phyloP scores from a whole-genome alignment of 148 eudicot species.

The Selenicereus undatus region DNA sequence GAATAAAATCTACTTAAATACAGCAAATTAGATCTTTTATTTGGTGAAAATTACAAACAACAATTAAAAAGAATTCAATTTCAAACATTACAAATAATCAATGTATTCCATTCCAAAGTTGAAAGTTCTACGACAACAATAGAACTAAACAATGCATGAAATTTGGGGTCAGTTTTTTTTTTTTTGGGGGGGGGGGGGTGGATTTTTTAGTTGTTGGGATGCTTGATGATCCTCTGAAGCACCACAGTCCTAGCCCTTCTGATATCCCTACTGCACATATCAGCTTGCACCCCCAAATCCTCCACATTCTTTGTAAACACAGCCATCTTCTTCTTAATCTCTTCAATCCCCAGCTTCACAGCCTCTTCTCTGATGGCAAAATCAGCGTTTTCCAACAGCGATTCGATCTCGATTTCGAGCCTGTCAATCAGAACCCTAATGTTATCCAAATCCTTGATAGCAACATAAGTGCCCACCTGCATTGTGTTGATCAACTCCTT shows the following conservation, averaged over 20 bases:
- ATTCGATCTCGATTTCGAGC: slow-evolving; percentile 68
- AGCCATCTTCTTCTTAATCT: slow-evolving; percentile 68
- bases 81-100: slow-evolving; percentile 5
- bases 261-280: slow-evolving; percentile 81
- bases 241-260: slow-evolving; percentile 92
- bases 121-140: background rate
- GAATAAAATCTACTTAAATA: background rate
- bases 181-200: too few species aligned
- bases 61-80: slow-evolving; percentile 7
- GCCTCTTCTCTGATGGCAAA: slow-evolving; percentile 59
- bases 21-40: background rate
- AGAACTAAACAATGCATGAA: background rate
- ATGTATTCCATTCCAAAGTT: background rate
- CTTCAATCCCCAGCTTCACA: slow-evolving; percentile 64
- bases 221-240: slow-evolving; percentile 88
- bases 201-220: slow-evolving; percentile 35
- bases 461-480: slow-evolving; percentile 86
- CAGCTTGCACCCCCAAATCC: slow-evolving; percentile 84
- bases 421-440: slow-evolving; percentile 68
- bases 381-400: slow-evolving; percentile 50
- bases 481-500: slow-evolving; percentile 80
- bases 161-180: background rate
- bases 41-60: background rate
- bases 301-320: slow-evolving; percentile 80
- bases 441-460: slow-evolving; percentile 85